Evolutionary conservation across 495 filamentous ascomycete species (phyloP).

Genomic region (Thermochaetoides thermophila): DNA sequence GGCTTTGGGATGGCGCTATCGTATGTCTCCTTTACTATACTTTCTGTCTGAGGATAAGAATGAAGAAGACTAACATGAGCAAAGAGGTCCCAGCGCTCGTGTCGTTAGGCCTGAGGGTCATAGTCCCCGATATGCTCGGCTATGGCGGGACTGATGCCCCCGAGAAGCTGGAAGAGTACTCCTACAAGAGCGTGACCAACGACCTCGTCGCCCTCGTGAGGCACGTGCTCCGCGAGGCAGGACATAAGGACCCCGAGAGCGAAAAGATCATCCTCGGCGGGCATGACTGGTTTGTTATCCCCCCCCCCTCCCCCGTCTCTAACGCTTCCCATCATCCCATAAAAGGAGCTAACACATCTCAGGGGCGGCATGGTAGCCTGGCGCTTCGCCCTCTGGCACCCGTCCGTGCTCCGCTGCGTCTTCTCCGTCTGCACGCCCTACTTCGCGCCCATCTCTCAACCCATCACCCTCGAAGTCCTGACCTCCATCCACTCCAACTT

Average conservation of each 20-base stretch:
- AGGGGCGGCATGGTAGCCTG: constrained; percentile 42
- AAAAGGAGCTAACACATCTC: constrained; percentile 32
- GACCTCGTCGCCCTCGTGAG: constrained; percentile 35
- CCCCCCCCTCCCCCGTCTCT: constrained; percentile 47
- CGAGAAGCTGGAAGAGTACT: constrained; percentile 37
- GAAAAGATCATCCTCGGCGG: constrained; percentile 51
- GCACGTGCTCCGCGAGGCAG: constrained; percentile 4
- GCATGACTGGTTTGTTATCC: constrained; percentile 53
- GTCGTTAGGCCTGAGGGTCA: constrained; percentile 43
- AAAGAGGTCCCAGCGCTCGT: constrained; percentile 61
- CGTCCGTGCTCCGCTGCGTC: constrained; percentile 52
- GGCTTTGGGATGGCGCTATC: constrained; percentile 65
- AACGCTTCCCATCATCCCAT: constrained; percentile 57
- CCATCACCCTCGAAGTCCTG: too few species aligned
- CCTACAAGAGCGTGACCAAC: constrained; percentile 46
- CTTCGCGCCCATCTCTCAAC: too few species aligned
- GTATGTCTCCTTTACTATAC: too few species aligned
- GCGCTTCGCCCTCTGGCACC: constrained; percentile 56
- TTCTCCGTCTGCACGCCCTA: constrained; percentile 62
- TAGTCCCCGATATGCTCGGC: constrained; percentile 38
- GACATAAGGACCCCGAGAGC: not conserved
- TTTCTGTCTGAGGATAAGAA: too few species aligned
- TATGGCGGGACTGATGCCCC: constrained; percentile 55
- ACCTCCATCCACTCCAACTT: too few species aligned
- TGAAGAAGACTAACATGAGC: too few species aligned